phyloP scores from a whole-genome alignment of 352 stramenopile species.

The Phytophthora palmivora region DNA sequence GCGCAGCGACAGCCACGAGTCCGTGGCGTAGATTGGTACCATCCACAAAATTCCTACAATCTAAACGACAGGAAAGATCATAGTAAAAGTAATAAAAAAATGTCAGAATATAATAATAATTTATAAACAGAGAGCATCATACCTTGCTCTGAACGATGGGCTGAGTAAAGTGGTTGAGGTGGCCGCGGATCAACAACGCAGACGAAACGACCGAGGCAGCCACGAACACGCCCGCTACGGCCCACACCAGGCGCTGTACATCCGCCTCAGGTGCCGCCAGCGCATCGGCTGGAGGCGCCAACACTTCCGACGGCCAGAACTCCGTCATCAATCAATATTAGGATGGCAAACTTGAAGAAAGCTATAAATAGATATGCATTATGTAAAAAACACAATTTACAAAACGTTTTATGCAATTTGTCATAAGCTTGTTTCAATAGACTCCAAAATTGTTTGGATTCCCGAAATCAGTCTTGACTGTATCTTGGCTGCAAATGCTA shows the following conservation, averaged over 20 bases:
- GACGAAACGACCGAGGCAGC: constrained; percentile 88
- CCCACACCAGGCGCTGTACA: constrained; percentile 79
- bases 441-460: too few species aligned
- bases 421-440: too few species aligned
- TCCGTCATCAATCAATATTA: constrained; percentile 14
- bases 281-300: constrained; percentile 26
- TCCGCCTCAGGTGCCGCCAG: constrained; percentile 54
- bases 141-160: constrained; percentile 96
- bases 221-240: constrained; percentile 92
- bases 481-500: too few species aligned
- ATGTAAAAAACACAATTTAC: not conserved
- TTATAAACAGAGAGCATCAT: not conserved
- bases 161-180: constrained; percentile 93
- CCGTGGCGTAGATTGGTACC: constrained; percentile 98
- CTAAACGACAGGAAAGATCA: constrained; percentile 48
- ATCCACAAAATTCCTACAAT: constrained; percentile 99
- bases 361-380: constrained; percentile 19
- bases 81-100: constrained; percentile 14
- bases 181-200: constrained; percentile 90
- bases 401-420: not conserved
- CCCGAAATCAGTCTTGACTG: too few species aligned
- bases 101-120: constrained; percentile 16
- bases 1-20: constrained; percentile 97
- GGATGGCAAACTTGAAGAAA: constrained; percentile 1
- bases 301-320: constrained; percentile 26